Percentiles rank a stretch among this genome's conserved stretches.
Evolutionary conservation across 148 eudicot species (phyloP).

Genomic region (Amaranthus hypochondriacus): DNA sequence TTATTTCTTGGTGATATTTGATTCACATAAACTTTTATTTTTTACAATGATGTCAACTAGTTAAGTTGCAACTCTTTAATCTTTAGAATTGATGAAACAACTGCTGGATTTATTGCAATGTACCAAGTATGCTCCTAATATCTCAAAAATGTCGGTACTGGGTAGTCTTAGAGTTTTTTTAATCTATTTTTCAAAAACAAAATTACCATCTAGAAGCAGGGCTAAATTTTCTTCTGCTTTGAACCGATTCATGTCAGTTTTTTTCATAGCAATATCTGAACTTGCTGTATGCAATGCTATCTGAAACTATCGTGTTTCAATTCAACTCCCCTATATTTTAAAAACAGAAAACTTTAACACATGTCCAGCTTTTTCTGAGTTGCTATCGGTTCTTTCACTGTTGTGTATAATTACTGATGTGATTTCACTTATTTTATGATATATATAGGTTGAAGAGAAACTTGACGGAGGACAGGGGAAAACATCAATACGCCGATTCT

Average conservation of each 20-base stretch:
- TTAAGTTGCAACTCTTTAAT: not conserved
- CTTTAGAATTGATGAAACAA: not conserved
- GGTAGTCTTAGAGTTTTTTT: too few species aligned
- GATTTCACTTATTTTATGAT: not conserved
- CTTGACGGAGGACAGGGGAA: constrained; percentile 95
- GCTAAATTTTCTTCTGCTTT: too few species aligned
- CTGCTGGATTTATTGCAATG: not conserved
- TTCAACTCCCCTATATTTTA: too few species aligned
- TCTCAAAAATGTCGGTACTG: too few species aligned
- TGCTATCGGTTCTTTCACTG: not conserved
- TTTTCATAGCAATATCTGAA: too few species aligned
- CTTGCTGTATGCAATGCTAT: too few species aligned
- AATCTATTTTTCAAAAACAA: too few species aligned
- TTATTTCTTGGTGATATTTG: not conserved
- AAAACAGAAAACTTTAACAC: not conserved
- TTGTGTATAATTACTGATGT: not conserved
- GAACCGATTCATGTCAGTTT: too few species aligned
- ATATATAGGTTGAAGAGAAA: constrained; percentile 85
- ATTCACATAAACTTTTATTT: too few species aligned
- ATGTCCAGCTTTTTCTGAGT: not conserved
- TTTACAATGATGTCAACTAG: not conserved
- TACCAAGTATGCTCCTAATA: not conserved
- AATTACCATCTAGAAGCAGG: too few species aligned
- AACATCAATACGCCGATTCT: constrained; percentile 63
- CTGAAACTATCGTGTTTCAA: too few species aligned